Conservation (phyloP, 208 protist genomes). For the Leishmania martiniquensis region DNA sequence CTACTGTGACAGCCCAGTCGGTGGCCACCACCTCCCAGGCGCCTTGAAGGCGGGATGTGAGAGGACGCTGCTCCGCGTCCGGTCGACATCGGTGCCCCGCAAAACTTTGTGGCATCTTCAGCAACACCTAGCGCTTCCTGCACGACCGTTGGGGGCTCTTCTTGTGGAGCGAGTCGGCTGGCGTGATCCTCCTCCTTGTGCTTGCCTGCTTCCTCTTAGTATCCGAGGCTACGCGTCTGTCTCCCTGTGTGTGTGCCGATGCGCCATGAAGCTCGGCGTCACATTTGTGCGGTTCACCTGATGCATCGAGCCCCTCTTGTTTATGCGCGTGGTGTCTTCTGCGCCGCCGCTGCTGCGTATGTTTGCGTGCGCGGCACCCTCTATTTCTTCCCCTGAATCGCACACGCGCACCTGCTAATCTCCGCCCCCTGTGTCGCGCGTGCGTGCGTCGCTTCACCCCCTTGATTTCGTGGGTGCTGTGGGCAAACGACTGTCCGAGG, state of each 20-base stretch:
- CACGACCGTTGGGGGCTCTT: background rate
- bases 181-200: background rate
- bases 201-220: background rate
- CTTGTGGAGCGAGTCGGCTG: background rate
- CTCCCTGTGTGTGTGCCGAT: background rate
- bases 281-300: background rate
- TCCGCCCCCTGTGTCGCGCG: background rate
- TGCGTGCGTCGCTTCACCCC: background rate
- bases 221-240: background rate
- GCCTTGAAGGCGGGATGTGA: background rate
- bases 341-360: background rate
- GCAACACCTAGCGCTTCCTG: background rate
- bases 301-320: background rate
- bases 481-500: background rate
- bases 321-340: background rate
- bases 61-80: background rate
- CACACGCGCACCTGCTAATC: background rate
- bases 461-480: background rate
- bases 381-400: background rate
- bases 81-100: background rate
- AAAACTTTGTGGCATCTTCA: background rate
- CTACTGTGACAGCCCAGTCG: background rate
- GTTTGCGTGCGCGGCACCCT: background rate
- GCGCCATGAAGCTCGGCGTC: background rate
- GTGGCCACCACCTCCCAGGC: background rate